Evolutionary conservation across 2,329 filamentous ascomycete species (phyloP), one percentile per base, ranked within the genome.

Genomic region (Neocucurbitaria cava): DNA sequence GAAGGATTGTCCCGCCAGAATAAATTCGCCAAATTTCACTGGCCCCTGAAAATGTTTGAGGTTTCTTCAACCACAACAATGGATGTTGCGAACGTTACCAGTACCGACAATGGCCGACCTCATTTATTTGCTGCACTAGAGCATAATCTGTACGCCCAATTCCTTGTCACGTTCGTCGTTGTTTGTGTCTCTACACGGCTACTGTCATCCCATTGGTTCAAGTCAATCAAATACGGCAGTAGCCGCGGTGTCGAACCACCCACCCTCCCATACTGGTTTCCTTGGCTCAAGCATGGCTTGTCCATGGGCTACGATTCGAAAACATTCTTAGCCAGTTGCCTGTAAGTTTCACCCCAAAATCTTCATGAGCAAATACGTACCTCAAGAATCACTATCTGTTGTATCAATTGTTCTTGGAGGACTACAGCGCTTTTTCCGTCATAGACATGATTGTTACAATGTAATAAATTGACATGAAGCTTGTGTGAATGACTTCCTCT

Each of bases 211-310:
- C 31, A 63, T 18, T 28, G 43, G 21, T 66, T 60, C 54, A 45
- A 30, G 7, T 30, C 48, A 4, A 38, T 55, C 36, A 64, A 57
- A 26, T 45, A 52, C 23, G 46, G 56, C 46, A 56, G 45, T 36
- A 18, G n/a, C 2, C 38, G 10, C 39, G 39, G 40, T 36, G 35
- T 61, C 33, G 31, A 45, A 4, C 62, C 58, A 20, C 62, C 62
- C 17, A 67, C 62, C 18, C 42, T 60, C 18, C 62, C 61, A 26
- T 61, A 64, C 36, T 65, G 58, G 64, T 56, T 62, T 6, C 62
- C 61, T 3, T 54, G 58, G 3, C 46, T 67, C 3, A 52, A 50
- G 28, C 61, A 67, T 57, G 64, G 55, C 5, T 26, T 66, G 0
- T 44, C 43, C 3, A 55, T 67, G 53, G 62, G 43, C 3, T 58